phyloP scores from a whole-genome alignment of 2,329 filamentous ascomycete species.

The Colletotrichum endophyticum region DNA sequence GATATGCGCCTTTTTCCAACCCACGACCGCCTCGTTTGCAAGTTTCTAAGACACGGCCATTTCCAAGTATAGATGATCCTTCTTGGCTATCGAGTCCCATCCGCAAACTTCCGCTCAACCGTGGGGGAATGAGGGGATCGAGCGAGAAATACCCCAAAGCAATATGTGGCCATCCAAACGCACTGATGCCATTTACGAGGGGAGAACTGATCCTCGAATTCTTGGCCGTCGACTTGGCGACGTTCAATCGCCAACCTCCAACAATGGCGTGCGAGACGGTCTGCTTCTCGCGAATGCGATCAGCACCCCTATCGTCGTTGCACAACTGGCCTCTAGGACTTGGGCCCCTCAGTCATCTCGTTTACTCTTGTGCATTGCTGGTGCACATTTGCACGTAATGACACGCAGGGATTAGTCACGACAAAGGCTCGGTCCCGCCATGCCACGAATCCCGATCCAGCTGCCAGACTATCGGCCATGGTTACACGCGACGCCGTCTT shows the following conservation, averaged over 20 bases:
- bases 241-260: neutral
- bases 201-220: neutral
- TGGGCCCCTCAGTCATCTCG: neutral
- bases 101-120: conserved; percentile 12
- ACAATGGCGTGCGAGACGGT: neutral
- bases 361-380: neutral
- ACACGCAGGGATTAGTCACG: neutral
- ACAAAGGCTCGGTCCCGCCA: neutral
- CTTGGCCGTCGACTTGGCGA: neutral
- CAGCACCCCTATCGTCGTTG: neutral
- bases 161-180: neutral
- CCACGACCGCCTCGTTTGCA: conserved; percentile 11
- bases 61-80: conserved; percentile 13
- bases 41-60: conserved; percentile 7
- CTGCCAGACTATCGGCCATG: conserved; percentile 2
- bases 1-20: conserved; percentile 14
- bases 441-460: conserved; percentile 1
- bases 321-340: neutral
- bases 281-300: neutral
- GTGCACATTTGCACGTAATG: neutral
- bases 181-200: neutral
- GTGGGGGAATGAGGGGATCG: neutral
- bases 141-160: neutral
- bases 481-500: neutral
- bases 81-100: conserved; percentile 4